Evolutionary conservation across 192 early-diverging fungal genomes (phyloP).

Genomic region (Gaertneriomyces semiglobifer): DNA sequence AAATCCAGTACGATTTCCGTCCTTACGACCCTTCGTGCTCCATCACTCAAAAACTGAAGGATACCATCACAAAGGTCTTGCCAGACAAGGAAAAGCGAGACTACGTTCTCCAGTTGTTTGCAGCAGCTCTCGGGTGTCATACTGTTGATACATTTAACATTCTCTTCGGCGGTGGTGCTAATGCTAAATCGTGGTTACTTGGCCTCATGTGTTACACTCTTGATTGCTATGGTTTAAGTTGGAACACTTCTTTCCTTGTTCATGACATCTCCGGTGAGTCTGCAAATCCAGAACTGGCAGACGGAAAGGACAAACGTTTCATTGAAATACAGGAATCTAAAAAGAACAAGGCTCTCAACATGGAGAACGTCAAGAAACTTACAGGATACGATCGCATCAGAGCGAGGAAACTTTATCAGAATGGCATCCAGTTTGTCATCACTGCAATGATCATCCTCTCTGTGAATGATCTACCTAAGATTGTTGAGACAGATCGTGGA

Average conservation of each 20-base stretch:
- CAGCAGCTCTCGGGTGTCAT: slow-evolving; percentile 3
- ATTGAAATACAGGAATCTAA: slow-evolving; percentile 12
- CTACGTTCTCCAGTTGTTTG: slow-evolving; percentile 2
- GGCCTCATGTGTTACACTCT: neutral
- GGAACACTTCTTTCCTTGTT: slow-evolving; percentile 8
- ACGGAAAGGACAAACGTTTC: slow-evolving; percentile 7
- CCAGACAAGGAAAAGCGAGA: neutral
- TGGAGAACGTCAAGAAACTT: slow-evolving; percentile 12
- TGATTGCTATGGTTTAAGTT: neutral
- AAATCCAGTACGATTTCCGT: slow-evolving; percentile 7
- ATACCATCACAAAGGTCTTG: neutral
- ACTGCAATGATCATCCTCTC: neutral
- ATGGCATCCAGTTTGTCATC: slow-evolving; percentile 3
- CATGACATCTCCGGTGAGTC: neutral
- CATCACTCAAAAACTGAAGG: neutral
- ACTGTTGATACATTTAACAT: slow-evolving; percentile 1
- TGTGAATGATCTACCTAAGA: slow-evolving; percentile 8
- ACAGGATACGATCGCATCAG: slow-evolving; percentile 3
- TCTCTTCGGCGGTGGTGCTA: neutral
- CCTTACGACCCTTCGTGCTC: neutral
- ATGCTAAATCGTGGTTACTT: slow-evolving; percentile 6
- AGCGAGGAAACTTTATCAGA: slow-evolving; percentile 7
- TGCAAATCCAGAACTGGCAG: slow-evolving; percentile 10
- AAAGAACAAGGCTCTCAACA: neutral
- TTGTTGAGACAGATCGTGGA: slow-evolving; percentile 4